Conservation (phyloP, 2,329 filamentous ascomycete genomes). For the Aspergillus quadrilineatus region DNA sequence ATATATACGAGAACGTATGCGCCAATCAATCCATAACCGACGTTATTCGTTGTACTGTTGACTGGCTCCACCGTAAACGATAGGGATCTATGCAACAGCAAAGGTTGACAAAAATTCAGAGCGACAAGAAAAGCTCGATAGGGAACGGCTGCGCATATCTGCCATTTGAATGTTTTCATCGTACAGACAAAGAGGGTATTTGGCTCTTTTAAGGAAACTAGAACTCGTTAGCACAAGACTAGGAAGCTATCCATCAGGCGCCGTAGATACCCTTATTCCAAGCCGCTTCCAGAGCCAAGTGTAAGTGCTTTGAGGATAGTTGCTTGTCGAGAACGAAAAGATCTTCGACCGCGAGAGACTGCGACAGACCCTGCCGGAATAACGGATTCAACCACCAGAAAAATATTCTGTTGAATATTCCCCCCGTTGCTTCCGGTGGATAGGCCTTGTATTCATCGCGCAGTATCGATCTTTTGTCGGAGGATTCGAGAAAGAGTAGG, state of each 20-base stretch:
- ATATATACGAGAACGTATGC: conserved; percentile 46
- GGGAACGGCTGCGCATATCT: conserved; percentile 32
- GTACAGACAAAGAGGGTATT: conserved; percentile 32
- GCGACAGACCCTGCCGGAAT: conserved; percentile 50
- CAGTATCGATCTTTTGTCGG: conserved; percentile 46
- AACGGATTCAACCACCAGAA: conserved; percentile 58
- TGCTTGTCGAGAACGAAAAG: conserved; percentile 48
- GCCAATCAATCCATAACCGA: conserved; percentile 46
- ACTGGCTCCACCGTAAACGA: conserved; percentile 32
- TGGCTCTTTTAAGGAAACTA: conserved; percentile 28
- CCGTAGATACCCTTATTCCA: conserved; percentile 41
- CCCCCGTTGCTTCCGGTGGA: conserved; percentile 54
- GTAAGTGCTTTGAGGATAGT: conserved; percentile 43
- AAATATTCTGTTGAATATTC: conserved; percentile 49
- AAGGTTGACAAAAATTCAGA: conserved; percentile 39
- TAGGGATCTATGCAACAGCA: conserved; percentile 40
- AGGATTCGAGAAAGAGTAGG: conserved; percentile 47
- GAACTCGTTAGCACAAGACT: conserved; percentile 15
- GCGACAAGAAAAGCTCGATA: conserved; percentile 37
- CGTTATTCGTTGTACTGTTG: conserved; percentile 29
- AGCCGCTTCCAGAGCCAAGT: conserved; percentile 35
- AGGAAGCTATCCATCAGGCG: not conserved
- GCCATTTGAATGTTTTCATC: conserved; percentile 35
- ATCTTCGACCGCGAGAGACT: conserved; percentile 45
- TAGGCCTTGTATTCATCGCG: conserved; percentile 38